A percentile compares a stretch with the other conserved stretches of the same genome.
Evolutionary conservation across 1,139 yeast genomes (phyloP).

Genomic region (Yamadazyma sp.): DNA sequence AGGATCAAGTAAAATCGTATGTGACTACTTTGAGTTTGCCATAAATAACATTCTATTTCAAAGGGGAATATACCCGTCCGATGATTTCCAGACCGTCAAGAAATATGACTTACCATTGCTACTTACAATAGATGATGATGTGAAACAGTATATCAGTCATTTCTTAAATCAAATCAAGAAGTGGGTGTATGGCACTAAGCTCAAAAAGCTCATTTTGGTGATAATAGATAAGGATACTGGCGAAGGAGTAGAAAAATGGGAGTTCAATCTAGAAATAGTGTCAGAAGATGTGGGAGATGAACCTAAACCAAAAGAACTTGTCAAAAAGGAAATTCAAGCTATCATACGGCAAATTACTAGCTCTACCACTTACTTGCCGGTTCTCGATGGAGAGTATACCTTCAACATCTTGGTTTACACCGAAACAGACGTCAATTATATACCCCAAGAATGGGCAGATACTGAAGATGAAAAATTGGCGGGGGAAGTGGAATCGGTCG

Average conservation of each 20-base stretch:
- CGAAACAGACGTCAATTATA: constrained; percentile 55
- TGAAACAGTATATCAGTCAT: constrained; percentile 63
- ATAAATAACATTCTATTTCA: constrained; percentile 82
- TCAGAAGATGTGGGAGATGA: constrained; percentile 12
- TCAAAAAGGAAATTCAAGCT: constrained; percentile 77
- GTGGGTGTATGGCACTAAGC: constrained; percentile 76
- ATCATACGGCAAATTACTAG: constrained; percentile 89
- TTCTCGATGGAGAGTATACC: constrained; percentile 68
- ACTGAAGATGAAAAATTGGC: constrained; percentile 56
- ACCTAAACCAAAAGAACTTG: constrained; percentile 44
- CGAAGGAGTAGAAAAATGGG: constrained; percentile 83
- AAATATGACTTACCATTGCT: constrained; percentile 81
- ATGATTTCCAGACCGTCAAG: constrained; percentile 76
- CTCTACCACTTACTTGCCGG: constrained; percentile 81
- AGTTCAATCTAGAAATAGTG: constrained; percentile 62
- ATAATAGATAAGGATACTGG: constrained; percentile 67
- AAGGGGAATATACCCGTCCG: constrained; percentile 87
- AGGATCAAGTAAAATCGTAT: constrained; percentile 75
- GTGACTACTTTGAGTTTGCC: constrained; percentile 83
- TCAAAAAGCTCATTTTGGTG: constrained; percentile 69
- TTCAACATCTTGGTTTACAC: constrained; percentile 88
- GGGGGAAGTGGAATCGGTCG: constrained; percentile 63
- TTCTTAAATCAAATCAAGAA: constrained; percentile 75
- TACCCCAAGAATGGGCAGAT: constrained; percentile 88
- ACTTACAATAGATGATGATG: constrained; percentile 74